Percentiles rank a stretch among this genome's conserved stretches.
These are phyloP conservation scores for Garcileccinum viscosum DNA, from an alignment of 1,284 basidiomycete genomes.

Conservation along the genomic window DNA sequence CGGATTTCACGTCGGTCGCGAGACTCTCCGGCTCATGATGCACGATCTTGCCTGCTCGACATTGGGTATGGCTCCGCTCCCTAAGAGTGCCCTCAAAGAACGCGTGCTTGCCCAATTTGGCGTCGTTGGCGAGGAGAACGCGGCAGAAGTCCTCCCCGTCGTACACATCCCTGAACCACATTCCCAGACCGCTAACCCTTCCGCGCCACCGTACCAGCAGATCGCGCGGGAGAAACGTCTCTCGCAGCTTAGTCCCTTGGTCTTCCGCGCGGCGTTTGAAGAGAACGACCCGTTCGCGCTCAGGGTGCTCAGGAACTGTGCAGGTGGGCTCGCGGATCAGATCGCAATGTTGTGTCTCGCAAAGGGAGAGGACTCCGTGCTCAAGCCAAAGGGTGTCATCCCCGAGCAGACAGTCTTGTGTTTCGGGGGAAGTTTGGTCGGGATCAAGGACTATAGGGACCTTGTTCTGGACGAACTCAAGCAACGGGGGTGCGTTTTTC, in stretches of 20 bases:
- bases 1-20: constrained; percentile 76
- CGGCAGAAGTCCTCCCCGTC: constrained; percentile 66
- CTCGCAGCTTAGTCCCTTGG: constrained; percentile 72
- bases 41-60: constrained; percentile 59
- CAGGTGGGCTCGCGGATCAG: constrained; percentile 63
- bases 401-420: constrained; percentile 66
- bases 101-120: constrained; percentile 62
- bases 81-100: constrained; percentile 46
- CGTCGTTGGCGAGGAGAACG: constrained; percentile 54
- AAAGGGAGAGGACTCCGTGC: constrained; percentile 31
- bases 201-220: constrained; percentile 39
- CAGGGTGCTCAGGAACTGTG: constrained; percentile 57
- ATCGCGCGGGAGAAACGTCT: constrained; percentile 73
- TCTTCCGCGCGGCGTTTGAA: constrained; percentile 75
- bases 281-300: constrained; percentile 65
- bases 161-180: constrained; percentile 64
- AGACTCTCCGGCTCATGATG: constrained; percentile 71
- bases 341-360: constrained; percentile 60
- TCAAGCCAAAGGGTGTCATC: constrained; percentile 50
- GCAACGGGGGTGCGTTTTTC: constrained; percentile 64
- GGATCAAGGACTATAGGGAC: constrained; percentile 62
- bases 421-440: constrained; percentile 76
- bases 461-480: constrained; percentile 65
- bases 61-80: constrained; percentile 44
- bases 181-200: constrained; percentile 11